Base-by-base conservation (phyloP, 768 basidiomycete species). In the Mycena maculata region DNA sequence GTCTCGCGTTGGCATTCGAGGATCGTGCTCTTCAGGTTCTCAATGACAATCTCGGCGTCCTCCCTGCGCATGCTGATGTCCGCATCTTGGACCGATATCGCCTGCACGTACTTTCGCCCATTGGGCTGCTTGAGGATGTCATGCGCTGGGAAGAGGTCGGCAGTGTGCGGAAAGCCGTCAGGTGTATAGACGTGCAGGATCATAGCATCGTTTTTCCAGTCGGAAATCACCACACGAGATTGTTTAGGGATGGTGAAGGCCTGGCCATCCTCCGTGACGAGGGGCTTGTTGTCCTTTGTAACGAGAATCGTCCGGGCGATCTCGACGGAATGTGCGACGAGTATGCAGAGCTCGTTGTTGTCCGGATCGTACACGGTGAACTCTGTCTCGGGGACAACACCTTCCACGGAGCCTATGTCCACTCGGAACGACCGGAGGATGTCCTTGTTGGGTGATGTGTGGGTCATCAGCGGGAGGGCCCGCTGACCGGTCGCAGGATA, bases 321-420 rank as follows among this genome's bases (percentile, higher is more conserved):
- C 3, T 27, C 4, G 12, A 64, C 54, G 16, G 54, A 55, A 15
- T 56, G 44, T n/a, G 54, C 63, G 22, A 64, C 23, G 27, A 64
- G 33, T 16, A 45, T 64, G 27, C 53, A 64, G n/a, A 64, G 18
- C 7, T 28, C 1, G 23, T 27, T 16, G 33, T 47, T 23, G 15
- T 54, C 33, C 4, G 1, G 11, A 11, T 15, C 30, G 4, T 56
- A 18, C 1, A 38, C 36, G 11, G 2, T 2, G 28, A 64, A 64
- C 45, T 64, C 63, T 27, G 63, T 64, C 18, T 45, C 63, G 16
- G 45, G 31, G 28, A 63, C 28, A 30, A 63, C 52, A n/a, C 61
- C 61, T 15, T 54, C 49, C 15, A 62, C 60, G 22, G 15, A 30
- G 20, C 60, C 60, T 11, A 52, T 52, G 4, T 52, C 36, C 1